Evolutionary conservation across 352 stramenopile genomes (phyloP), one percentile per base, ranked within the genome.

Genomic region (Globisporangium spinosum): DNA sequence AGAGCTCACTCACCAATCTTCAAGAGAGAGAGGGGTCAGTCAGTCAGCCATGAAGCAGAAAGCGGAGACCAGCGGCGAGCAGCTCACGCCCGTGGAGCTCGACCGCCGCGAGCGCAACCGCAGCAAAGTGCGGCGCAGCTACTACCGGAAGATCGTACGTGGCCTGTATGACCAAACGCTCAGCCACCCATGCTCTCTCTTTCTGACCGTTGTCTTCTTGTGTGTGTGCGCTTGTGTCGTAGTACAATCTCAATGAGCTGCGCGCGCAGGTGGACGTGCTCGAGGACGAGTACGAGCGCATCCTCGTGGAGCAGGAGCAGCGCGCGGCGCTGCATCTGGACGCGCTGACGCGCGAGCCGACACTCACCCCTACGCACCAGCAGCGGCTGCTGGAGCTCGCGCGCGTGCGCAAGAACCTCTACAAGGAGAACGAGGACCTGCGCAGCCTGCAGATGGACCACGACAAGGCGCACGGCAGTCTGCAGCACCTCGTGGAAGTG

Each of bases 61-160:
- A 22, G 64, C 53, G 13, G 57, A 54, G 45, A 51, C 15, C 15
- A 20, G 35, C 15, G 62, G 73, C n/a, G 61, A 55, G 12, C 22
- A 23, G 58, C 58, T 84, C 32, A 80, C 72, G 25, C 70, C 73
- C 49, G 54, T 77, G 51, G 75, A 84, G 64, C 68, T 79, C 27
- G 75, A 82, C 32, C 70, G 75, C 15, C 77, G 77, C 49, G 75
- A 85, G 62, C 77, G 77, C 64, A 82, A 85, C 59, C 73, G 77
- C 58, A 79, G 71, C 67, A 82, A 82, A 79, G 77, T 85, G 67
- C 77, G 77, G 0, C 75, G 76, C 54, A 79, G 73, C 60, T 85
- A 85, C 67, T 85, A 85, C 63, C 73, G 77, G n/a, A 85, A 85
- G 56, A 82, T 85, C 53, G 77, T 85, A 72, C 53, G 77, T 73